These are phyloP conservation scores for Tulasnella sp. DNA, from an alignment of 768 basidiomycete genomes.

Conservation along the genomic window DNA sequence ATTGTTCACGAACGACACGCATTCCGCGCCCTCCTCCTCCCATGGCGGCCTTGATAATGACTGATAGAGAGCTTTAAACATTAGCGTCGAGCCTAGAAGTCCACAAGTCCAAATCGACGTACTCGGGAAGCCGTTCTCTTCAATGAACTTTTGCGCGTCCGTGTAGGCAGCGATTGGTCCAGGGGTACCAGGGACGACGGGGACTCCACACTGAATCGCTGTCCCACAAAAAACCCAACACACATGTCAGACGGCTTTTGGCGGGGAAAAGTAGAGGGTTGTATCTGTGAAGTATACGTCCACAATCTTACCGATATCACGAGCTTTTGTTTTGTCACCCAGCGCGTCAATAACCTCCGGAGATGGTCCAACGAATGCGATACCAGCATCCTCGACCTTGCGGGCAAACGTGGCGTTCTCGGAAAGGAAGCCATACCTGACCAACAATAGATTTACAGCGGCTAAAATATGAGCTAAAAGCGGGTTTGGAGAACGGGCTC, in stretches of 20 bases:
- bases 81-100: background rate
- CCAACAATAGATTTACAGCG: background rate
- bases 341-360: slow-evolving; percentile 95
- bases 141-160: slow-evolving; percentile 79
- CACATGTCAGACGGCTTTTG: no score
- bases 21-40: slow-evolving; percentile 98
- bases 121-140: slow-evolving; percentile 94
- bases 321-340: slow-evolving; percentile 98
- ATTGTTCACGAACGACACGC: slow-evolving; percentile 94
- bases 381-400: slow-evolving; percentile 94
- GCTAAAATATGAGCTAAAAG: background rate
- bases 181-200: slow-evolving; percentile 97
- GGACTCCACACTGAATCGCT: slow-evolving; percentile 87
- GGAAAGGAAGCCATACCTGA: slow-evolving; percentile 91
- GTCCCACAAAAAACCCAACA: slow-evolving; percentile 9
- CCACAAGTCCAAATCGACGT: slow-evolving; percentile 19
- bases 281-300: background rate
- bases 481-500: background rate
- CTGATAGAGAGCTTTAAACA: slow-evolving; percentile 30
- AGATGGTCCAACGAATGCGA: slow-evolving; percentile 91
- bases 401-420: slow-evolving; percentile 96
- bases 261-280: background rate
- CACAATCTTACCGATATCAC: slow-evolving; percentile 49
- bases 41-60: slow-evolving; percentile 99
- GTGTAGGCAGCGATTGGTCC: slow-evolving; percentile 73